Evolutionary conservation across 108 stramenopile species (phyloP).

Genomic region (Conticribra weissflogii): DNA sequence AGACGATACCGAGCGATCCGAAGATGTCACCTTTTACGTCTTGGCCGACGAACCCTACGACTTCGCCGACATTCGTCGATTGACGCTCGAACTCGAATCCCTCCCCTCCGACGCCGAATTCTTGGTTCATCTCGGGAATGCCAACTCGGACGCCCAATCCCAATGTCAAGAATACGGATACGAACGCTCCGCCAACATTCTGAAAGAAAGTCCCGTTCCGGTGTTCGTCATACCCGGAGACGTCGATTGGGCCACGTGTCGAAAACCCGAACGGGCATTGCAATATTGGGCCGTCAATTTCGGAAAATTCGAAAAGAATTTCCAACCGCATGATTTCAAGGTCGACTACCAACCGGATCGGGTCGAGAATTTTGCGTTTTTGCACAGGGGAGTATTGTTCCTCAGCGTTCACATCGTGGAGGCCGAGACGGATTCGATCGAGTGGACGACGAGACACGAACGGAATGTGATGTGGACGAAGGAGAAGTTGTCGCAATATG

Average conservation of each 20-base stretch:
- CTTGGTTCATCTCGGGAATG: slow-evolving; percentile 79
- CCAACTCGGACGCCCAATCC: slow-evolving; percentile 56
- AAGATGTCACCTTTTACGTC: slow-evolving; percentile 72
- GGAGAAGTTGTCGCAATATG: slow-evolving; percentile 38
- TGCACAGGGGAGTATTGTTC: slow-evolving; percentile 73
- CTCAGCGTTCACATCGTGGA: slow-evolving; percentile 75
- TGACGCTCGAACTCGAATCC: slow-evolving; percentile 54
- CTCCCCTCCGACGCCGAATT: slow-evolving; percentile 72
- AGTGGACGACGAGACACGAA: slow-evolving; percentile 51
- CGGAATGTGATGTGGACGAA: slow-evolving; percentile 71
- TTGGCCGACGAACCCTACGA: slow-evolving; percentile 71
- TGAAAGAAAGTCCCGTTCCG: slow-evolving; percentile 58
- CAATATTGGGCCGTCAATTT: slow-evolving; percentile 61
- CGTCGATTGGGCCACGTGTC: slow-evolving; percentile 78
- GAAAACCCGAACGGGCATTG: slow-evolving; percentile 27
- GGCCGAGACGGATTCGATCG: slow-evolving; percentile 40
- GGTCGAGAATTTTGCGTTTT: slow-evolving; percentile 68
- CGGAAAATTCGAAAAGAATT: slow-evolving; percentile 56
- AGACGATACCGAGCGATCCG: not conserved
- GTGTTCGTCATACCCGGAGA: slow-evolving; percentile 74
- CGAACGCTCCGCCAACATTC: slow-evolving; percentile 46
- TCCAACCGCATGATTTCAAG: slow-evolving; percentile 20
- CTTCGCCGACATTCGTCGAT: slow-evolving; percentile 41
- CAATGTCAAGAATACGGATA: slow-evolving; percentile 60
- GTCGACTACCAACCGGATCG: slow-evolving; percentile 46